Evolutionary conservation across 495 filamentous ascomycete species (phyloP).

Genomic region (Cercophora sp.): DNA sequence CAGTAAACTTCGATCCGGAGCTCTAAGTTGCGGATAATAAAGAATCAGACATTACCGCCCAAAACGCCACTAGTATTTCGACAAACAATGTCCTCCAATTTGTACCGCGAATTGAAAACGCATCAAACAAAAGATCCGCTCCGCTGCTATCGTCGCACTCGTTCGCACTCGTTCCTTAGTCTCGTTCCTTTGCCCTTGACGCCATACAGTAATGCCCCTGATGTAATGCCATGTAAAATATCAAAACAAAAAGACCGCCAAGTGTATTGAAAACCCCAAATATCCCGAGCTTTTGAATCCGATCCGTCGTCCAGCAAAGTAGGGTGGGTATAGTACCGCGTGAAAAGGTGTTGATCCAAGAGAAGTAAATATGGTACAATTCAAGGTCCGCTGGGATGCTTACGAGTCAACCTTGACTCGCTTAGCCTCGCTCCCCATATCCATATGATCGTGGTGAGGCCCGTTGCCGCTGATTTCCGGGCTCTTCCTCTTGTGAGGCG

Average conservation of each 20-base stretch:
- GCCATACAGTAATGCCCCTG: background rate
- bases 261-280: background rate
- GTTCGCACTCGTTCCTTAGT: background rate
- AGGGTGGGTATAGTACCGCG: background rate
- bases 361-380: constrained; percentile 11
- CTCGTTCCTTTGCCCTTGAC: background rate
- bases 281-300: background rate
- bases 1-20: no score
- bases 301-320: background rate
- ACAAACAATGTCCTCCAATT: background rate
- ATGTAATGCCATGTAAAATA: background rate
- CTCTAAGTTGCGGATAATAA: no score
- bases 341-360: background rate
- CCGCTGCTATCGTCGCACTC: no score
- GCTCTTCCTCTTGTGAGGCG: constrained; percentile 43
- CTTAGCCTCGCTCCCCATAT: constrained; percentile 40
- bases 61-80: background rate
- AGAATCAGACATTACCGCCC: background rate
- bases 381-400: background rate
- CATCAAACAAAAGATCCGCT: background rate
- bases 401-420: constrained; percentile 39
- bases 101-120: background rate
- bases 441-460: constrained; percentile 28
- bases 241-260: background rate
- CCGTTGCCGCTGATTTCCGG: constrained; percentile 39